Evolutionary conservation across 495 filamentous ascomycete genomes (phyloP).

Genomic region (Aspergillus asperescens): DNA sequence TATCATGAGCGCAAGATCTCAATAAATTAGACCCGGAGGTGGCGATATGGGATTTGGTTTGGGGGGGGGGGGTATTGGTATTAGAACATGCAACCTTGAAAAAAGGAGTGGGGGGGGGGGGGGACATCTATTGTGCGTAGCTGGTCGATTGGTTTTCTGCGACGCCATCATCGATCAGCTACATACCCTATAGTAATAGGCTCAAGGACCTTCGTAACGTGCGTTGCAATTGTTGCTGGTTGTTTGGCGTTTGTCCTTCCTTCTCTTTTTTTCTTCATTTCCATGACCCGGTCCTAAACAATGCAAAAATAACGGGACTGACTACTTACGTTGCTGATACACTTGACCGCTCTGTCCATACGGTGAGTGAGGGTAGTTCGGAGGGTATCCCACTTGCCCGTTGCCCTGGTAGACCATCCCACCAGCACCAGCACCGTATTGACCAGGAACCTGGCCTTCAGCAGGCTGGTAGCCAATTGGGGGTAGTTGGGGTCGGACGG

Average conservation of each 20-base stretch:
- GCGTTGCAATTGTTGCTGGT: constrained; percentile 4
- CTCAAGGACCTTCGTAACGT: constrained; percentile 16
- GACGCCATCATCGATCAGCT: constrained; percentile 29
- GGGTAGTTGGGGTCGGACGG: constrained; percentile 67
- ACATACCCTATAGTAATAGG: constrained; percentile 24
- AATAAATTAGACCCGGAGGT: constrained; percentile 31
- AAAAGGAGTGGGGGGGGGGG: constrained; percentile 17
- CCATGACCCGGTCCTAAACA: constrained; percentile 22
- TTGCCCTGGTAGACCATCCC: constrained; percentile 55
- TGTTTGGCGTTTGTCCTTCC: constrained; percentile 9
- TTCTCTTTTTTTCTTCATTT: constrained; percentile 13
- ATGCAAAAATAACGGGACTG: constrained; percentile 33
- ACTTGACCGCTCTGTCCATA: constrained; percentile 68
- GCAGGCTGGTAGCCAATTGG: constrained; percentile 78
- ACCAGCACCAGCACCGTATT: constrained; percentile 60
- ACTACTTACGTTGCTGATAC: constrained; percentile 68
- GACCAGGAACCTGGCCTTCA: constrained; percentile 55
- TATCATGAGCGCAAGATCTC: constrained; percentile 41
- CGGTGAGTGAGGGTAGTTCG: constrained; percentile 68
- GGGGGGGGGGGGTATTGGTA: constrained; percentile 35
- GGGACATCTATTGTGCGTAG: constrained; percentile 42
- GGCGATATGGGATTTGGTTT: constrained; percentile 37
- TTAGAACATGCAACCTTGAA: constrained; percentile 30
- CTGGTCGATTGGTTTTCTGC: constrained; percentile 42
- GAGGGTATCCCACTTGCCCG: constrained; percentile 64